These are phyloP conservation scores for Rhododendron henanense DNA, from an alignment of 148 eudicot genomes.

Conservation along the genomic window DNA sequence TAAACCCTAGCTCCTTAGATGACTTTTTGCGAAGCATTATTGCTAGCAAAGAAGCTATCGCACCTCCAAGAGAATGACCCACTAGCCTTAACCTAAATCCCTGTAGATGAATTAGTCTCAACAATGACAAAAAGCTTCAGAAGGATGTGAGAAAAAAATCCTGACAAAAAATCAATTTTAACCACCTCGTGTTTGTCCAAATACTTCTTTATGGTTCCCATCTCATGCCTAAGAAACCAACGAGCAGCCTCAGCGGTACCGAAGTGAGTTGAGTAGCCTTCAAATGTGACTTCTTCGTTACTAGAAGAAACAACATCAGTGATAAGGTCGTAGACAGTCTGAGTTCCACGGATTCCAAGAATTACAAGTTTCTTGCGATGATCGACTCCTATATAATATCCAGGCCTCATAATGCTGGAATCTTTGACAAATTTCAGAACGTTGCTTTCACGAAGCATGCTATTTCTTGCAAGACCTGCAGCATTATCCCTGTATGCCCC, in stretches of 20 bases:
- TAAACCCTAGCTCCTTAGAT: slow-evolving; percentile 66
- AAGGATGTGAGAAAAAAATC: not conserved
- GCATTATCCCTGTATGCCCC: slow-evolving; percentile 67
- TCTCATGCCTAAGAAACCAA: slow-evolving; percentile 86
- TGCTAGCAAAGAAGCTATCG: slow-evolving; percentile 85
- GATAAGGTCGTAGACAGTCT: slow-evolving; percentile 77
- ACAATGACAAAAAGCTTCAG: not conserved
- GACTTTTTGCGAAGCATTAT: slow-evolving; percentile 80
- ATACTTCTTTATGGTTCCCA: slow-evolving; percentile 65
- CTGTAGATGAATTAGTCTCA: slow-evolving; percentile 63
- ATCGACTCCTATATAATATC: slow-evolving; percentile 89
- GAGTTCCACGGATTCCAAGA: slow-evolving; percentile 96
- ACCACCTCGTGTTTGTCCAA: slow-evolving; percentile 71
- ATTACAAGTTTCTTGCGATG: slow-evolving; percentile 73
- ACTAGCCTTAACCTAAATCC: slow-evolving; percentile 95
- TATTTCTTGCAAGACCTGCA: slow-evolving; percentile 68
- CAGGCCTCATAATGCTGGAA: slow-evolving; percentile 87
- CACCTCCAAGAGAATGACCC: slow-evolving; percentile 97
- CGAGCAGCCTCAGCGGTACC: slow-evolving; percentile 98
- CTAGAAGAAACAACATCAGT: slow-evolving; percentile 86
- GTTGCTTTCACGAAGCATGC: slow-evolving; percentile 90
- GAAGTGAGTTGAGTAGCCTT: slow-evolving; percentile 84
- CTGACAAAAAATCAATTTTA: slow-evolving; percentile 1
- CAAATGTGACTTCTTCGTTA: slow-evolving; percentile 68
- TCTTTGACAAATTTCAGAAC: slow-evolving; percentile 66